A percentile compares a stretch with the other conserved stretches of the same genome.
These are phyloP conservation scores for Funneliformis mosseae DNA, from an alignment of 192 early-diverging fungal species.

Conservation along the genomic window DNA sequence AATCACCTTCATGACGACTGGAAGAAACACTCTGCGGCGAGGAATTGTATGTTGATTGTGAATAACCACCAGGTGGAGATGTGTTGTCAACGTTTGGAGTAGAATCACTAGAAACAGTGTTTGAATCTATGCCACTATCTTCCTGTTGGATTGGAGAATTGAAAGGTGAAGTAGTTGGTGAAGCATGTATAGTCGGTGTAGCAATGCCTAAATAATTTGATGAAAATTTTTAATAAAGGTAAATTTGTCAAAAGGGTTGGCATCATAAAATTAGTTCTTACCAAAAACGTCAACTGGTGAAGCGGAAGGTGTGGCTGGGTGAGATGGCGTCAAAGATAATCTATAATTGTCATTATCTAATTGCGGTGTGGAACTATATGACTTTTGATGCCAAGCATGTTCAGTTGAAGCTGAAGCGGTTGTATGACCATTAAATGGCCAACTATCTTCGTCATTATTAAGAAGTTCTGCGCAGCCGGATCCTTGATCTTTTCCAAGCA, in stretches of 20 bases:
- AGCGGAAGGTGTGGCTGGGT: background rate
- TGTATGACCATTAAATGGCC: background rate
- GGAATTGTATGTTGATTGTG: background rate
- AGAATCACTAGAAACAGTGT: background rate
- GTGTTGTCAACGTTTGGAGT: background rate
- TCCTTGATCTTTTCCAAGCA: background rate
- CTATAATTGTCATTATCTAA: background rate
- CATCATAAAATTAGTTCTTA: background rate
- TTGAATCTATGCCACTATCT: background rate
- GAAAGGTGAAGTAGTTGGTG: constrained; percentile 3
- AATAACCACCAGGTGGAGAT: background rate
- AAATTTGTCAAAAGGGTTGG: background rate
- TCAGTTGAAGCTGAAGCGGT: background rate
- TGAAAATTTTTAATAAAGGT: background rate
- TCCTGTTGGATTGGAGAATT: background rate
- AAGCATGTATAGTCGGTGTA: background rate
- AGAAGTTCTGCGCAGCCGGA: background rate
- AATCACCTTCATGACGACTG: background rate
- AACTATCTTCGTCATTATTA: constrained; percentile 1
- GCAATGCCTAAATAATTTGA: background rate
- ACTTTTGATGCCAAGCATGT: background rate
- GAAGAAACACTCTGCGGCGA: background rate
- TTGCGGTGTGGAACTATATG: background rate
- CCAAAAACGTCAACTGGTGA: background rate
- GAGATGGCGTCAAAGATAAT: too few species aligned